Base-by-base conservation (phyloP, 1,284 basidiomycete species). In the Sparassis latifolia region DNA sequence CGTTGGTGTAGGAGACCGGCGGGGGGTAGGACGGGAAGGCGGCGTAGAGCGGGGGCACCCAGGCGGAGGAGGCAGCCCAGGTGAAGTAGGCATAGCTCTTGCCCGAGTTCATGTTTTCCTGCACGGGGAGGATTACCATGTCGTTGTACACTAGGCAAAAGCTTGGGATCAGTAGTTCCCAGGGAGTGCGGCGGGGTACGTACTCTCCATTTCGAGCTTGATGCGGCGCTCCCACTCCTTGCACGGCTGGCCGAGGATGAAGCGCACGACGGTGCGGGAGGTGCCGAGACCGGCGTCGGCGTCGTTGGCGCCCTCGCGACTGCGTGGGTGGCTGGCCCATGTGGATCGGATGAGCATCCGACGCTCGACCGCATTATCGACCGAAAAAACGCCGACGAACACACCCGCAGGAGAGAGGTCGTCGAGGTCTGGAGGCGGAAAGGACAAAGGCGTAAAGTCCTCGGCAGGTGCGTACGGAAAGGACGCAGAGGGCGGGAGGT, bases 71-170 rank as follows among this genome's bases (percentile, higher is more conserved):
- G 38, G 91, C 81, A 3, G 96, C 93, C 92, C 92, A 96, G 27
- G 79, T 79, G 68, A 94, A 92, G 71, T 84, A 94, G 20, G 84
- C 79, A 61, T 90, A 78, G 3, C 86, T 87, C 69, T 97, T 97
- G 50, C 92, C 92, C 45, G 78, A 70, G 67, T 95, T 95, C 91
- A 96, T 94, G 68, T 96, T 96, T 69, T 97, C 94, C 9, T 79
- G 62, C 47, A 88, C 80, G 42, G 92, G 90, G 47, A 96, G 77
- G 50, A 96, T 79, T 52, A 95, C 75, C 52, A 96, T 85, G 65
- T 96, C 92, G 61, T 94, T 91, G 70, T 89, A 97, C 60, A 84
- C 91, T 90, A n/a, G 63, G 52, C 58, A 42, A 37, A 28, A n/a
- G 30, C 3, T 10, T 20, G 6, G 37, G 27, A 46, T 54, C 4